These are phyloP conservation scores for Cystoderma amianthinum DNA, from an alignment of 768 basidiomycete genomes.

Conservation along the genomic window DNA sequence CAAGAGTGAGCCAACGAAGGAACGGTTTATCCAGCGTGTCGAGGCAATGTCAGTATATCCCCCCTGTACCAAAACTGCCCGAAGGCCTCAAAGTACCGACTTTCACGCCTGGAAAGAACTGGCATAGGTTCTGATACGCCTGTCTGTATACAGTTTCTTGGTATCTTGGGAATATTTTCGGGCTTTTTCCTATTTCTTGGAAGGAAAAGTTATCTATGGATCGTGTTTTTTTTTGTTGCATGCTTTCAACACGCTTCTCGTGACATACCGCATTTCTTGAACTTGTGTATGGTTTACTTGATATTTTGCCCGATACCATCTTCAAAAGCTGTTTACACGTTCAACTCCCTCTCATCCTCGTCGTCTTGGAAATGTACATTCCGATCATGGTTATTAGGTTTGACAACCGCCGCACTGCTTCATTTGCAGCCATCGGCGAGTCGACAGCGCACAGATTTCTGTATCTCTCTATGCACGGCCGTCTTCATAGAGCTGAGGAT, in stretches of 20 bases:
- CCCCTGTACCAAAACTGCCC: conserved; percentile 40
- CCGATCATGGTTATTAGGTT: no score
- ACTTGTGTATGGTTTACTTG: not conserved
- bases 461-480: no score
- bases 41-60: conserved; percentile 37
- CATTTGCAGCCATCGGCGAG: no score
- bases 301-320: not conserved
- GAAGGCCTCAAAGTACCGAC: conserved; percentile 15
- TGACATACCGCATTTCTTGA: not conserved
- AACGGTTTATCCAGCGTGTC: conserved; percentile 42
- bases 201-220: no score
- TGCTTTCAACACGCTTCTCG: no score
- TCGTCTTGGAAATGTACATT: conserved; percentile 15
- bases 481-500: no score
- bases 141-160: not conserved
- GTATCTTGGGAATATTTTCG: not conserved
- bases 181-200: not conserved
- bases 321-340: conserved; percentile 5
- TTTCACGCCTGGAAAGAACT: conserved; percentile 13
- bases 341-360: conserved; percentile 16
- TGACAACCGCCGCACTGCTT: no score
- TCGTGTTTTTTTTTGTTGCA: not conserved
- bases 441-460: no score
- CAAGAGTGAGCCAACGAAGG: conserved; percentile 41
- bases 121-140: conserved; percentile 23